Conservation (phyloP, 2,329 filamentous ascomycete species). For the Biscogniauxia marginata region DNA sequence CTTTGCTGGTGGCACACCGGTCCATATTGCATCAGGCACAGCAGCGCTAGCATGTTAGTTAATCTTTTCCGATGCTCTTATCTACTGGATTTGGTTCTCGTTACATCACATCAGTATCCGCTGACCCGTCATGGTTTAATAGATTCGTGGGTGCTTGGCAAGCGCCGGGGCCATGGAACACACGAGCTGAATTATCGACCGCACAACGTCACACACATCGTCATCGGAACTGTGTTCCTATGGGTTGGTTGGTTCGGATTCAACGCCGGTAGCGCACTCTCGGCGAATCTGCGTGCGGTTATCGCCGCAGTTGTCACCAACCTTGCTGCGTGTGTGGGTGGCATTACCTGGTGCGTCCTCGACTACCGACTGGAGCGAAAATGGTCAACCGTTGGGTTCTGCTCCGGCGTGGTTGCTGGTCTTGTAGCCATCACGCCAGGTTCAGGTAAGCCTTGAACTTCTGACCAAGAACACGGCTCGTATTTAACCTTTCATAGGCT, state of each 20-base stretch:
- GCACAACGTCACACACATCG: constrained; percentile 90
- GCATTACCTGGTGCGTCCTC: constrained; percentile 84
- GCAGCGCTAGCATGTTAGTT: constrained; percentile 70
- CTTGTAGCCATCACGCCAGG: constrained; percentile 87
- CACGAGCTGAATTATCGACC: constrained; percentile 89
- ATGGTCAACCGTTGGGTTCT: constrained; percentile 93
- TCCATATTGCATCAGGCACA: constrained; percentile 81
- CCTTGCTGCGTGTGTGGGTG: constrained; percentile 77
- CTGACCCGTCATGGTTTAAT: constrained; percentile 9
- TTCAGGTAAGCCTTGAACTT: constrained; percentile 54
- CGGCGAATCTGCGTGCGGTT: constrained; percentile 78
- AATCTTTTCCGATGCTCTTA: background rate
- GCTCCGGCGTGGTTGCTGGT: constrained; percentile 83
- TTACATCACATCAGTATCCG: background rate
- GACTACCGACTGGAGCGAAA: constrained; percentile 88
- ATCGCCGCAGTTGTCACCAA: constrained; percentile 89
- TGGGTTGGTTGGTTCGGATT: constrained; percentile 97
- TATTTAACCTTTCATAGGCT: constrained; percentile 42
- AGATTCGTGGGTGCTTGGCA: constrained; percentile 85
- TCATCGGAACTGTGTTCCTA: constrained; percentile 88
- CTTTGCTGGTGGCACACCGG: constrained; percentile 86
- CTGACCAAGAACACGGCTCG: background rate
- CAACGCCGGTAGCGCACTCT: constrained; percentile 81
- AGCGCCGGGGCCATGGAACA: constrained; percentile 79
- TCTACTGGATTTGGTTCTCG: background rate